Evolutionary conservation across 2,329 filamentous ascomycete genomes (phyloP), one percentile per base, ranked within the genome.

Genomic region (Didymella keratinophila): DNA sequence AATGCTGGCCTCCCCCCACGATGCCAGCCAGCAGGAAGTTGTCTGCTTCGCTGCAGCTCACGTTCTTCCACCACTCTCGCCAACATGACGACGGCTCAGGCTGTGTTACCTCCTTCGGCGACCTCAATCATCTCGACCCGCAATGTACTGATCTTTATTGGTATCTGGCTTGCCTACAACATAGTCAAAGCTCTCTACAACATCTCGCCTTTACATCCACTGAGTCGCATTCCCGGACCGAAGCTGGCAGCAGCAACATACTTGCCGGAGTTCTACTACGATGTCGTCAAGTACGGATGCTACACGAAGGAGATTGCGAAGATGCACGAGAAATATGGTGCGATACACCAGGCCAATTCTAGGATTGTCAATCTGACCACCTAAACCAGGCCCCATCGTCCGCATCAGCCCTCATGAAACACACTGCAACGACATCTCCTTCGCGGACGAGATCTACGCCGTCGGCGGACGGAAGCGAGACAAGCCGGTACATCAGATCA

Each of bases 301-400:
- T 78, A 72, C 42, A 67, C 68, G 0, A 73, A 69, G 28, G 63
- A 74, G 58, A 75, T 79, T 28, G 60, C 68, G 12, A 69, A 68
- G 46, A 68, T 79, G 69, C 78, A 79, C 54, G 60, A 71, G 41
- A 61, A 65, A 54, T 78, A 78, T 60, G 73, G 74, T 75, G 52
- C 49, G 61, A 18, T 14, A 5, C 18, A 9, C 7, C 36, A 14
- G 39, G 23, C n/a, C 8, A 23, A n/a, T 27, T 25, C 7, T 4
- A 16, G 14, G 14, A 14, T 5, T 18, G 12, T n/a, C 21, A 27
- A n/a, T 20, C 18, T 25, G 8, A 43, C 23, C 21, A 23, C 23
- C 32, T 23, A n/a, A 16, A 36, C 20, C 16, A 75, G 72, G 72
- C 0, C 72, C 72, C 1, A 71, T 76, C 11, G 64, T 76, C 4